phyloP scores from a whole-genome alignment of 495 filamentous ascomycete genomes.

The Tetracladium marchalianum region DNA sequence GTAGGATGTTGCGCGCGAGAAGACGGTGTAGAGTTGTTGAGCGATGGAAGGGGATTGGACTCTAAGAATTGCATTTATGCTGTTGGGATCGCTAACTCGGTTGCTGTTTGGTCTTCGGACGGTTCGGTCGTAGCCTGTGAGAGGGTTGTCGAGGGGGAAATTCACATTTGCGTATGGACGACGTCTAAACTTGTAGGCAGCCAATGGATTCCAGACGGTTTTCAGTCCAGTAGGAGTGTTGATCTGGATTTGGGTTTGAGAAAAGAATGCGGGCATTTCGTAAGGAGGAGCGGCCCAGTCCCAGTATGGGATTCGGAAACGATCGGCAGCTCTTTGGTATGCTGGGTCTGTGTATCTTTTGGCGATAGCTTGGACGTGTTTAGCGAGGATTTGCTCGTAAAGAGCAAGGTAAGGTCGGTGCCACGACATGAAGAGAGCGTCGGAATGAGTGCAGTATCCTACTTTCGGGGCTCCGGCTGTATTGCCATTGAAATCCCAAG shows the following conservation, averaged over 20 bases:
- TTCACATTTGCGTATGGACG: neutral
- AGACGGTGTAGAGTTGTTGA: slow-evolving; percentile 41
- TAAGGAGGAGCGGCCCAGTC: slow-evolving; percentile 51
- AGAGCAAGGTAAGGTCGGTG: slow-evolving; percentile 61
- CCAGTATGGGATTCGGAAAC: slow-evolving; percentile 59
- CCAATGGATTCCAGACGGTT: slow-evolving; percentile 52
- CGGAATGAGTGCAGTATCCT: slow-evolving; percentile 59
- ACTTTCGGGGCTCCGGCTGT: slow-evolving; percentile 30
- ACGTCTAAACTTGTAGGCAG: slow-evolving; percentile 44
- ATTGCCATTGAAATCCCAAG: slow-evolving; percentile 46
- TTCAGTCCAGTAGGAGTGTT: slow-evolving; percentile 41
- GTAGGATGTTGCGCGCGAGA: slow-evolving; percentile 45
- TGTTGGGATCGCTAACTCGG: slow-evolving; percentile 22
- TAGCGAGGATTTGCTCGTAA: slow-evolving; percentile 48
- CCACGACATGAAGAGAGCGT: slow-evolving; percentile 60
- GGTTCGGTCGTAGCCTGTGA: slow-evolving; percentile 35
- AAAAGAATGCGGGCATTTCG: slow-evolving; percentile 37
- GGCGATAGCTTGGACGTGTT: slow-evolving; percentile 23
- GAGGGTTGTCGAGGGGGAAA: slow-evolving; percentile 32
- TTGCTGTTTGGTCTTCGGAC: slow-evolving; percentile 41
- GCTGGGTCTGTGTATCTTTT: slow-evolving; percentile 19
- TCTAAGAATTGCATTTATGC: neutral
- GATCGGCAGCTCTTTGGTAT: slow-evolving; percentile 35
- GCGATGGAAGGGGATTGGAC: slow-evolving; percentile 8
- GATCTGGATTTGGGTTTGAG: slow-evolving; percentile 33